These are phyloP conservation scores for Meyerozyma guilliermondii DNA, from an alignment of 1,139 yeast species.

Conservation along the genomic window DNA sequence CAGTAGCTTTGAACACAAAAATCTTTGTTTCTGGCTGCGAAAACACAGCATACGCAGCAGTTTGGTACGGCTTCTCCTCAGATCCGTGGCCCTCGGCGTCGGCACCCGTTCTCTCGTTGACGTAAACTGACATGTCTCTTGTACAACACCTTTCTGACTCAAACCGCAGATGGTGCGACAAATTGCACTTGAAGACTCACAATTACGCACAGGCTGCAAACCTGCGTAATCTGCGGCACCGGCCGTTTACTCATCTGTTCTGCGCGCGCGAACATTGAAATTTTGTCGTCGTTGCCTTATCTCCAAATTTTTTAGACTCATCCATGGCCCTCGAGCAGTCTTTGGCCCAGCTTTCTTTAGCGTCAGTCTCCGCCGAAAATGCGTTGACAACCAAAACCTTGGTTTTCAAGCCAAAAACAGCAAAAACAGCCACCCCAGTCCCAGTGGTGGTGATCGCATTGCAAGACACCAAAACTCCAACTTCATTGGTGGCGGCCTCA, in stretches of 20 bases:
- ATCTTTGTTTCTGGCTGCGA: slow-evolving; percentile 55
- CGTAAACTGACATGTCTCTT: slow-evolving; percentile 41
- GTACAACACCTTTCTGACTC: not conserved
- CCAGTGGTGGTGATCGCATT: slow-evolving; percentile 81
- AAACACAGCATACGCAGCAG: slow-evolving; percentile 80
- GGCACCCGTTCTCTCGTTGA: slow-evolving; percentile 66
- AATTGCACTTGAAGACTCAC: not conserved
- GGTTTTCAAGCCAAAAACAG: slow-evolving; percentile 88
- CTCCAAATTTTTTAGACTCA: not conserved
- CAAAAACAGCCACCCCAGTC: slow-evolving; percentile 75
- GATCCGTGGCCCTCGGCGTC: slow-evolving; percentile 63
- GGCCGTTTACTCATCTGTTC: not conserved
- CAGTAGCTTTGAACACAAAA: slow-evolving; percentile 59
- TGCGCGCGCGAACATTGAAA: not conserved
- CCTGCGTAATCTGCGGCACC: not conserved
- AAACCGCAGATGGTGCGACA: not conserved
- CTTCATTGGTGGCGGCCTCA: slow-evolving; percentile 56
- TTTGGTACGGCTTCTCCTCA: slow-evolving; percentile 64
- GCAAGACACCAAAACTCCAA: slow-evolving; percentile 65
- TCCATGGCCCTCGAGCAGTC: slow-evolving; percentile 57
- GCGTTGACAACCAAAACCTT: slow-evolving; percentile 61
- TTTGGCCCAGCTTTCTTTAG: slow-evolving; percentile 52
- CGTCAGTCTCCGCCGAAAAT: slow-evolving; percentile 36
- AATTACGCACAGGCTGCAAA: not conserved
- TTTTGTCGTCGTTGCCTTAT: not conserved